phyloP scores from a whole-genome alignment of 2,329 filamentous ascomycete genomes.

The Trichoderma simmonsii region DNA sequence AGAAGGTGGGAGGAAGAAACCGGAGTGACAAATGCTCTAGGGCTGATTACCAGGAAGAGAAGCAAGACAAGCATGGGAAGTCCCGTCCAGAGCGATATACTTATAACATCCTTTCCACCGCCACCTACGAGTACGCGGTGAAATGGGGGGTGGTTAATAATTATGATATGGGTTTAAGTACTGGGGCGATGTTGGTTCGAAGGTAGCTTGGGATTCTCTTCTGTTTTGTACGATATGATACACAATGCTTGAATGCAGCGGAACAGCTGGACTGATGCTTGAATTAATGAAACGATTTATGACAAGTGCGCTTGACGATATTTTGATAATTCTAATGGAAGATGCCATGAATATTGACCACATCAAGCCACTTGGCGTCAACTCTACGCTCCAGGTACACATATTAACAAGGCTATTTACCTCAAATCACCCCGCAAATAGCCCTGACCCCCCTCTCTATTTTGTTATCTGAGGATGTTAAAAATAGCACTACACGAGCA shows the following conservation, averaged over 20 bases:
- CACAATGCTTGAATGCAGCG: background rate
- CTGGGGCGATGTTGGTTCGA: background rate
- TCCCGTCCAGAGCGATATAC: constrained; percentile 4
- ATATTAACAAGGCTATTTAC: background rate
- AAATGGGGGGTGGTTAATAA: background rate
- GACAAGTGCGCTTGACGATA: background rate
- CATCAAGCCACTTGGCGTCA: background rate
- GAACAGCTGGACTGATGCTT: background rate
- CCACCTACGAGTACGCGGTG: constrained; percentile 33
- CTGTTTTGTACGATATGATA: background rate
- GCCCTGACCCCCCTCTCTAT: background rate
- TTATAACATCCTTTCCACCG: constrained; percentile 38
- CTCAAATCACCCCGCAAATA: background rate
- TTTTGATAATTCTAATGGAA: background rate
- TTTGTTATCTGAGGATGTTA: background rate
- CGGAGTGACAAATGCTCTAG: background rate
- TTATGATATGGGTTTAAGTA: background rate
- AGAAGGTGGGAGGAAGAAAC: constrained; percentile 10
- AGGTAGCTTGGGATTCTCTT: background rate
- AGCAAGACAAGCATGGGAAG: constrained; percentile 2
- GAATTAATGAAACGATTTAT: background rate
- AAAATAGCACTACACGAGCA: background rate
- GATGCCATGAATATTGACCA: background rate
- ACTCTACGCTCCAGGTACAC: background rate
- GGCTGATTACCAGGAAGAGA: constrained; percentile 10